Base-by-base conservation (phyloP, 192 early-diverging fungal genomes). In the Rhizophagus clarus region DNA sequence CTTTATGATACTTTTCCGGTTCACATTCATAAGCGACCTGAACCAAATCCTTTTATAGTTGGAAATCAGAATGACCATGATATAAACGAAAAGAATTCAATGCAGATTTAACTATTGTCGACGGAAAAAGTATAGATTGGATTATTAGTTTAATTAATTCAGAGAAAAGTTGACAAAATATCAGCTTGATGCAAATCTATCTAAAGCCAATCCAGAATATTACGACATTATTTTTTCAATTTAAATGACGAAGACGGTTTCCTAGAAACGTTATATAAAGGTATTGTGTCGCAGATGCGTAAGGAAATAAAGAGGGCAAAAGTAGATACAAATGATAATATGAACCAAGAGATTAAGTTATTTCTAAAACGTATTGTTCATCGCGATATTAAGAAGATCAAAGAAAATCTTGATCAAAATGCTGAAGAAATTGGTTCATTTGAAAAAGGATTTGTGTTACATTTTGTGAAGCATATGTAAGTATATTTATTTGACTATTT, bases 71-170 rank as follows among this genome's bases (percentile, higher is more conserved):
- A 29, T 69, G 67, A 69, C 3, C 67, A 69, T 69, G 34, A 69
- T 69, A 69, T 69, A n/a, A n/a, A n/a, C n/a, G n/a, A n/a, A n/a
- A n/a, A n/a, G 67, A 69, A 69, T 69, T 69, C 26, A 69, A 69
- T 69, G 67, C 67, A 69, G 26, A 69, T 69, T 69, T 69, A 69
- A 69, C 67, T 69, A 69, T 69, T 69, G 67, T 69, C 34, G 67
- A 26, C 28, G 67, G 67, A 37, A 37, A 69, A 29, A 69, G 67
- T 37, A 69, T 37, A 8, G 67, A 69, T 15, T 69, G 7, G 67
- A 70, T 70, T 37, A 5, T 6, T 37, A 37, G 34, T 37, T 2
- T 2, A 37, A 37, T 37, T 68, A 68, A 31, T 68, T 26, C 32
- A 34, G 66, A 34, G 28, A 68, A 34, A 34, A 26, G 34, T 10